Conservation (phyloP, 768 basidiomycete genomes). For the Glaciozyma martinii region DNA sequence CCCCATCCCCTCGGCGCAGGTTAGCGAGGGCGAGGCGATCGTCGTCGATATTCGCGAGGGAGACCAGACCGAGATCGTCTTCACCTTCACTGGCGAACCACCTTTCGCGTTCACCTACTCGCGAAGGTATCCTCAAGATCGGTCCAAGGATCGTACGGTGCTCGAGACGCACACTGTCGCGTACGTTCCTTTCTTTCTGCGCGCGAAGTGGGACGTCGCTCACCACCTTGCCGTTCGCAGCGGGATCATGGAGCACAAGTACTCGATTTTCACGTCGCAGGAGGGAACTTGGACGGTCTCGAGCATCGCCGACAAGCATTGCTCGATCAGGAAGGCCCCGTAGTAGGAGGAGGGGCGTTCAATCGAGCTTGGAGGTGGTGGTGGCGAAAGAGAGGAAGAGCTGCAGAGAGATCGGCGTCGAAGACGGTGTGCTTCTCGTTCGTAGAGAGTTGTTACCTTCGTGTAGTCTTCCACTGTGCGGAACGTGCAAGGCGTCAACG, state of each 20-base stretch:
- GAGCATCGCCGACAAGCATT: constrained; percentile 79
- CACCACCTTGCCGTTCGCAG: constrained; percentile 3
- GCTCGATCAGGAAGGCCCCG: constrained; percentile 43
- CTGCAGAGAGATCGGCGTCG: too few species aligned
- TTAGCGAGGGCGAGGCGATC: constrained; percentile 71
- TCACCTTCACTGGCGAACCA: constrained; percentile 79
- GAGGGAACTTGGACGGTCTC: constrained; percentile 90
- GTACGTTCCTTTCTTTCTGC: constrained; percentile 44
- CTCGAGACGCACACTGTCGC: constrained; percentile 86
- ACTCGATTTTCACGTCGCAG: constrained; percentile 82
- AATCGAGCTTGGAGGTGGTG: too few species aligned
- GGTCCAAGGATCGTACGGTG: constrained; percentile 60
- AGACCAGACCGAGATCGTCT: constrained; percentile 76
- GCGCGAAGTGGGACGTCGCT: not conserved
- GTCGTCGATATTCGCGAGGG: constrained; percentile 87
- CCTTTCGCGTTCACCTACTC: constrained; percentile 96
- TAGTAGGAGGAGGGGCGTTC: too few species aligned
- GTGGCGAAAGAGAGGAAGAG: too few species aligned
- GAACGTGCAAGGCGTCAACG: too few species aligned
- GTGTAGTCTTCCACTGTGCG: too few species aligned
- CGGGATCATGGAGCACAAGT: constrained; percentile 51
- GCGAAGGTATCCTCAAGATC: constrained; percentile 50
- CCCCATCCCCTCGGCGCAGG: constrained; percentile 74
- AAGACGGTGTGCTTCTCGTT: too few species aligned
- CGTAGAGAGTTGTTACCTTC: too few species aligned